These are phyloP conservation scores for Pleurotus cornucopiae DNA, from an alignment of 768 basidiomycete species.

Conservation along the genomic window DNA sequence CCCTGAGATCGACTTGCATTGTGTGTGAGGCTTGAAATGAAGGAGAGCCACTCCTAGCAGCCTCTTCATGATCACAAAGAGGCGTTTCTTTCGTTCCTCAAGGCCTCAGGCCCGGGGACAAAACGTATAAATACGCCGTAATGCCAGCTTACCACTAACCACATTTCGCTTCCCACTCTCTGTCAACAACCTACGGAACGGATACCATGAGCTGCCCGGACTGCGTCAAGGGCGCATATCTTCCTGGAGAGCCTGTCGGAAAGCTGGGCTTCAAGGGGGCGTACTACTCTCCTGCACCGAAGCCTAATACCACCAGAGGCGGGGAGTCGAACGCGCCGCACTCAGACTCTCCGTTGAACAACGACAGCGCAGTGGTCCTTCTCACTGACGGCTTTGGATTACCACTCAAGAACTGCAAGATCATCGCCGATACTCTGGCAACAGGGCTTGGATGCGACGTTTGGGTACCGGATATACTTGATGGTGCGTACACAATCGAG, in stretches of 20 bases:
- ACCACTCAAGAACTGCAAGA: conserved; percentile 42
- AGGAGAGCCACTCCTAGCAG: too few species aligned
- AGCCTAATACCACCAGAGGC: background rate
- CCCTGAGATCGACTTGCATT: too few species aligned
- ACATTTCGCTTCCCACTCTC: too few species aligned
- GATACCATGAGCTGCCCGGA: conserved; percentile 32
- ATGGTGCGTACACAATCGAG: conserved; percentile 26
- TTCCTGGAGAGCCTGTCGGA: conserved; percentile 44
- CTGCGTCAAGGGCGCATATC: conserved; percentile 38
- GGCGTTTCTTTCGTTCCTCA: too few species aligned
- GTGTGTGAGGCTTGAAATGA: too few species aligned
- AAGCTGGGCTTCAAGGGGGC: conserved; percentile 30
- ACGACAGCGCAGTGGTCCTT: conserved; percentile 22
- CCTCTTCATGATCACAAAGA: too few species aligned
- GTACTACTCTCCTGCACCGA: conserved; percentile 34
- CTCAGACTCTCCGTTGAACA: conserved; percentile 19
- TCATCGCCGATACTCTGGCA: conserved; percentile 47
- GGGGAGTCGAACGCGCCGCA: conserved; percentile 20
- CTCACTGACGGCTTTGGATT: conserved; percentile 56
- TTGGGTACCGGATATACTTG: conserved; percentile 54
- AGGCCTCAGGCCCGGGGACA: too few species aligned
- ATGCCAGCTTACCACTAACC: too few species aligned
- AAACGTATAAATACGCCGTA: too few species aligned
- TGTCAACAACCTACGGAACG: too few species aligned
- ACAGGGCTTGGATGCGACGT: conserved; percentile 45